Conservation (phyloP, 495 filamentous ascomycete genomes). For the Aspergillus wentii region DNA sequence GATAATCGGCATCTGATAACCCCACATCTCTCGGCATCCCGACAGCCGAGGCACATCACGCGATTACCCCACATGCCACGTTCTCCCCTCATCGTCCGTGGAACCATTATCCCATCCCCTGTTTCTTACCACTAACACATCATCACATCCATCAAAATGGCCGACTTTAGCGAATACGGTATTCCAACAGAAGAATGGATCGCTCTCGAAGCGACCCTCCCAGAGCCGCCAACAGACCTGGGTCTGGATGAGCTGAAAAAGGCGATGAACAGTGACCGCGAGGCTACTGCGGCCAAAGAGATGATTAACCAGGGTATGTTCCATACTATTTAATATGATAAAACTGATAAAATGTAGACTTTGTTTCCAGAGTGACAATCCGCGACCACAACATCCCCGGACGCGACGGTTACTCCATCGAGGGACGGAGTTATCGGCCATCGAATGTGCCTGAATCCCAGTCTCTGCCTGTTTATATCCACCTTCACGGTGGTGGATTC, state of each 20-base stretch:
- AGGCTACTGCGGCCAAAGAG: conserved; percentile 23
- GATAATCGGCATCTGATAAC: too few relatives aligned
- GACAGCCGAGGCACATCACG: too few relatives aligned
- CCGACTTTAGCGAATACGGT: conserved; percentile 37
- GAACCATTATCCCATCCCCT: too few relatives aligned
- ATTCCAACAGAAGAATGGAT: conserved; percentile 38
- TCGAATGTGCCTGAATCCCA: conserved; percentile 12
- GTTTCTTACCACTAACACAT: too few relatives aligned
- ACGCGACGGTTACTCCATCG: conserved; percentile 35
- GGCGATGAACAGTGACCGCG: conserved; percentile 27
- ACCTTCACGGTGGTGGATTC: conserved; percentile 49
- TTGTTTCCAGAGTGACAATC: conserved; percentile 19
- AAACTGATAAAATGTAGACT: conserved; percentile 3
- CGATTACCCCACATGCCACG: too few relatives aligned
- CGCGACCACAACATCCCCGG: conserved; percentile 29
- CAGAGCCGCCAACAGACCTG: conserved; percentile 12
- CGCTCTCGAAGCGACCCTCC: conserved; percentile 27
- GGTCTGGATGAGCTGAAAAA: conserved; percentile 19
- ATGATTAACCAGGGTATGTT: conserved; percentile 22
- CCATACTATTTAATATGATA: background rate
- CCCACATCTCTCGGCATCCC: too few relatives aligned
- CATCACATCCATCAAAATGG: conserved; percentile 17
- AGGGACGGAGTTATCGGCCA: conserved; percentile 41
- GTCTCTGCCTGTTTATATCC: conserved; percentile 38
- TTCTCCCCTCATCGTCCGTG: too few relatives aligned